Conservation (phyloP, 2,329 filamentous ascomycete species). For the Monosporascus sp. region DNA sequence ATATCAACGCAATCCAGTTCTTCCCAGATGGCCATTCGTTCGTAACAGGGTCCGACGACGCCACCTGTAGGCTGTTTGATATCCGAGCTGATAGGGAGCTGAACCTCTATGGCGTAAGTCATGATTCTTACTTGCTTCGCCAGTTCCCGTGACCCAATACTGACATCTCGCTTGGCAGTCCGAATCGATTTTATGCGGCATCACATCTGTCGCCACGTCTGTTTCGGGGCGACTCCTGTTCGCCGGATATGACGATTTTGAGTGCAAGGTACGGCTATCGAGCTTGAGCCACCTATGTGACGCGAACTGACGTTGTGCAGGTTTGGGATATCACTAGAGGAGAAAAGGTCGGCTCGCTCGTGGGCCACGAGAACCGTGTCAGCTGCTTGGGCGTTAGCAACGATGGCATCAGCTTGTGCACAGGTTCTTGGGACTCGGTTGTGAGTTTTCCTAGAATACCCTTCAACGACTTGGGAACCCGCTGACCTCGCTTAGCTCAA, state of each 20-base stretch:
- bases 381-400: conserved; percentile 99
- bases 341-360: conserved; percentile 93
- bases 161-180: conserved; percentile 54
- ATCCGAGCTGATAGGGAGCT: conserved; percentile 86
- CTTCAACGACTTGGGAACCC: conserved; percentile 45
- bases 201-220: conserved; percentile 96
- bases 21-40: conserved; percentile 99
- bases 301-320: conserved; percentile 40
- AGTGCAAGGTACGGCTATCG: conserved; percentile 83
- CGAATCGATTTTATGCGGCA: conserved; percentile 94
- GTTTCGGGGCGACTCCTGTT: conserved; percentile 93
- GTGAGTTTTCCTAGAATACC: conserved; percentile 52
- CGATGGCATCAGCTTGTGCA: conserved; percentile 98
- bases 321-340: conserved; percentile 97
- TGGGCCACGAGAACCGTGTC: conserved; percentile 97
- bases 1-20: conserved; percentile 99
- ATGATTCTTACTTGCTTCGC: not conserved
- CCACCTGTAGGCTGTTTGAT: conserved; percentile 94
- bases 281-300: not conserved
- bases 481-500: conserved; percentile 59
- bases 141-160: not conserved
- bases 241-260: conserved; percentile 97
- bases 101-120: conserved; percentile 62
- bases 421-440: conserved; percentile 98
- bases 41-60: conserved; percentile 95